Conservation (phyloP, 441 rosid species). For the Corymbia calophylla region DNA sequence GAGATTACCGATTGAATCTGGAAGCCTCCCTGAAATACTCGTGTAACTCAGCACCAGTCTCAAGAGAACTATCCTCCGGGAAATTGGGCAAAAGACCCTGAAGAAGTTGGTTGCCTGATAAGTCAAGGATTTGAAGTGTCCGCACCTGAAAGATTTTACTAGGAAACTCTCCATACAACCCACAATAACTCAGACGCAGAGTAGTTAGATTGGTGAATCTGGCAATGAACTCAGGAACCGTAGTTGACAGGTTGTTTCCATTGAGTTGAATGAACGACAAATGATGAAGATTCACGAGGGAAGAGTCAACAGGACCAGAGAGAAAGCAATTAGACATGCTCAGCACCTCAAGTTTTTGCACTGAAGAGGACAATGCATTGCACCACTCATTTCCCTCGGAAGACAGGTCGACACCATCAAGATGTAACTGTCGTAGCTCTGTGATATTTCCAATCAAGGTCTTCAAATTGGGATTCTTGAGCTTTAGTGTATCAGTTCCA, state of each 20-base stretch:
- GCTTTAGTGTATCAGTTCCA: not conserved
- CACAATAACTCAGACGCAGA: not conserved
- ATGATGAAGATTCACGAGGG: not conserved
- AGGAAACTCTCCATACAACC: not conserved
- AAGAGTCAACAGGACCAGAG: not conserved
- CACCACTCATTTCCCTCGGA: not conserved
- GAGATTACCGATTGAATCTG: constrained; percentile 23
- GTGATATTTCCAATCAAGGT: not conserved
- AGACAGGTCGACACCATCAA: not conserved
- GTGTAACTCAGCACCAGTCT: constrained; percentile 7
- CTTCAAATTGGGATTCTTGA: not conserved
- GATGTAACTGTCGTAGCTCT: not conserved
- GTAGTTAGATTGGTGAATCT: not conserved
- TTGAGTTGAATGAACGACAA: not conserved
- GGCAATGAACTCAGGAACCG: not conserved
- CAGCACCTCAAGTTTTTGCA: not conserved
- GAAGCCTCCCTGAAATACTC: constrained; percentile 16
- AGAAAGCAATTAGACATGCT: not conserved
- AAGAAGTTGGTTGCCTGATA: not conserved
- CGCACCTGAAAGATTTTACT: not conserved
- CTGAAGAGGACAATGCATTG: not conserved
- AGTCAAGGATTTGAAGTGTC: not conserved
- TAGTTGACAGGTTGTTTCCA: not conserved
- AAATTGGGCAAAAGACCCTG: not conserved
- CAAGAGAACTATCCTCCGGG: constrained; percentile 2